Base-by-base conservation (phyloP, 495 filamentous ascomycete genomes). In the Aspergillus carlsbadensis region DNA sequence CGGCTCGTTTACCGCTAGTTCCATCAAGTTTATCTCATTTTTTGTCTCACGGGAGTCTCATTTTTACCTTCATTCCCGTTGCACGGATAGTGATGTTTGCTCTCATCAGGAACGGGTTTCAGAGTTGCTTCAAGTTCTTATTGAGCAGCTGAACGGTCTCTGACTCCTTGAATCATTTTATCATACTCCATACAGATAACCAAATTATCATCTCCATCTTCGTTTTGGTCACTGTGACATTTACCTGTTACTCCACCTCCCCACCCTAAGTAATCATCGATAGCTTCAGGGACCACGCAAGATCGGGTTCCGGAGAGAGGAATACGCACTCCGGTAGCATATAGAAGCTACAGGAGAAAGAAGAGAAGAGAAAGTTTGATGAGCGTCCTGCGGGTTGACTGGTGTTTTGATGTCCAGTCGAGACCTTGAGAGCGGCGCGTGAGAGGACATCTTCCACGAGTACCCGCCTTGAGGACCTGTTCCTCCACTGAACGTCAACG, bases 401-500 rank as follows among this genome's bases (percentile, higher is more conserved):
- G 14, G 13, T 14, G 18, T 18, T 42, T 50, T 46, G 31, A 29
- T 17, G 41, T 22, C 29, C 42, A 48, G 39, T 49, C 44, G 24
- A 48, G 43, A 33, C n/a, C 52, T 33, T 15, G 35, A 56, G 45
- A 61, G 49, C 43, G 47, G 59, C 47, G 62, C 53, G 62, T 65
- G 59, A 65, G 59, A 36, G 46, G 42, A 22, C 35, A 48, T 45
- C 43, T 53, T 56, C 40, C 46, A 54, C 14, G n/a, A 52, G 46
- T 54, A 51, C 57, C 58, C 48, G 55, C 52, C 58, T 59, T 56
- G 48, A n/a, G n/a, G 54, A 58, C 57, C 54, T 53, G 47, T 61
- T 52, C 55, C 57, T 54, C 58, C 56, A 45, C 52, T 56, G 31
- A 61, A 57, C 55, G 54, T 52, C 45, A 36, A 59, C 65, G 26